Percentiles rank a stretch among this genome's conserved stretches.
phyloP scores from a whole-genome alignment of 2,329 filamentous ascomycete genomes.

The Talaromyces atroroseus region DNA sequence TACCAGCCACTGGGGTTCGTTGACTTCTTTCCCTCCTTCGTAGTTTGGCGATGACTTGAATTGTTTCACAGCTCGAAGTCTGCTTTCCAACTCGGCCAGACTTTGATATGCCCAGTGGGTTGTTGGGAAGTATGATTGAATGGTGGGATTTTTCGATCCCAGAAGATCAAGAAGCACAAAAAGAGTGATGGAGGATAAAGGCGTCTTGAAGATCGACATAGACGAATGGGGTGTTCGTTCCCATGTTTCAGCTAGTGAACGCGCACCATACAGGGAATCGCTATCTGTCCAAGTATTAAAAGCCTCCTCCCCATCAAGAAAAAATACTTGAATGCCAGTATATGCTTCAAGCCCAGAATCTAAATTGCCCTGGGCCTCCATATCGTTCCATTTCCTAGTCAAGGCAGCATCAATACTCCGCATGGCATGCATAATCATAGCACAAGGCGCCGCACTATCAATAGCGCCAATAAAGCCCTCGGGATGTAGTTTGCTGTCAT shows the following conservation, averaged over 20 bases:
- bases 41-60: constrained; percentile 57
- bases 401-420: constrained; percentile 73
- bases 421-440: constrained; percentile 84
- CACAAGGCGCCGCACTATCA: constrained; percentile 90
- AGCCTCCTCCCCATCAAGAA: constrained; percentile 92
- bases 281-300: constrained; percentile 72
- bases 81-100: constrained; percentile 67
- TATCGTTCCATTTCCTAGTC: constrained; percentile 73
- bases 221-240: constrained; percentile 63
- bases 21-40: constrained; percentile 19
- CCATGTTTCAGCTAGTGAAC: constrained; percentile 78
- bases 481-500: constrained; percentile 77
- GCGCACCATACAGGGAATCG: constrained; percentile 84
- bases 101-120: constrained; percentile 90
- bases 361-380: constrained; percentile 55
- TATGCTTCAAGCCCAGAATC: constrained; percentile 58
- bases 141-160: constrained; percentile 59
- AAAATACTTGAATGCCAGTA: constrained; percentile 78
- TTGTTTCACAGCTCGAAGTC: constrained; percentile 61
- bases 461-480: constrained; percentile 87
- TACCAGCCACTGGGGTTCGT: constrained; percentile 55
- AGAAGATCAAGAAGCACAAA: constrained; percentile 91
- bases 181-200: constrained; percentile 72
- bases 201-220: constrained; percentile 67
- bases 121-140: constrained; percentile 82